Percentiles rank a stretch among this genome's conserved stretches.
Evolutionary conservation across 1,284 basidiomycete genomes (phyloP).

Genomic region (Marasmius fiardii): DNA sequence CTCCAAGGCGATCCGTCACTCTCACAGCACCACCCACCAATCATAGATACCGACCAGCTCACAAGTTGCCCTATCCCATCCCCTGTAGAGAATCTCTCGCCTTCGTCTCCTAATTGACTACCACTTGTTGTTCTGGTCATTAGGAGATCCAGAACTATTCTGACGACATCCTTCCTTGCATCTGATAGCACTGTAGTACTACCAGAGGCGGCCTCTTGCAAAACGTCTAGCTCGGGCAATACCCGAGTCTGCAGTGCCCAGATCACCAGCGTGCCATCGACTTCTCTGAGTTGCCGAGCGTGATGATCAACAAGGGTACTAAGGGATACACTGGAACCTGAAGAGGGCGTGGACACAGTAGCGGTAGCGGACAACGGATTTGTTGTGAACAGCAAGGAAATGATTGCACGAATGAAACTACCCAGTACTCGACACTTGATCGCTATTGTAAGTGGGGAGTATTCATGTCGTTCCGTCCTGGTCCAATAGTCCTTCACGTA

Average conservation of each 20-base stretch:
- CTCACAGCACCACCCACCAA: conserved; percentile 9
- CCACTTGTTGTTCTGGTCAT: background rate
- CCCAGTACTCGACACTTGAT: conserved; percentile 10
- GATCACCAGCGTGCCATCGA: conserved; percentile 11
- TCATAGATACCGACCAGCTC: background rate
- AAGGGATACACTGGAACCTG: background rate
- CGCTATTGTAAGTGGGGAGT: conserved; percentile 16
- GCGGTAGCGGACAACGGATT: background rate
- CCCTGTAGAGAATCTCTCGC: background rate
- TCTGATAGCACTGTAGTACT: conserved; percentile 1
- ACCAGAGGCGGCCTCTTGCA: background rate
- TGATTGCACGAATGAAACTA: conserved; percentile 10
- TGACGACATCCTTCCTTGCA: conserved; percentile 5
- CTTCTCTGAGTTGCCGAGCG: background rate
- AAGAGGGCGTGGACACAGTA: background rate
- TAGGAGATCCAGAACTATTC: conserved; percentile 3
- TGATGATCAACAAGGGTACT: background rate
- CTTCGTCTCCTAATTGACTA: conserved; percentile 3
- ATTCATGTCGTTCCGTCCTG: conserved; percentile 6
- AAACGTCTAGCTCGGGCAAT: conserved; percentile 6
- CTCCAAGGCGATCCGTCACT: conserved; percentile 7
- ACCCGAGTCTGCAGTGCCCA: conserved; percentile 12
- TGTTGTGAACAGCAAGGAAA: conserved; percentile 4
- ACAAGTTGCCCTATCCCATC: background rate
- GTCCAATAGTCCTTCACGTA: background rate